Base-by-base conservation (phyloP, 2,329 filamentous ascomycete species). In the Botrytis squamosa region DNA sequence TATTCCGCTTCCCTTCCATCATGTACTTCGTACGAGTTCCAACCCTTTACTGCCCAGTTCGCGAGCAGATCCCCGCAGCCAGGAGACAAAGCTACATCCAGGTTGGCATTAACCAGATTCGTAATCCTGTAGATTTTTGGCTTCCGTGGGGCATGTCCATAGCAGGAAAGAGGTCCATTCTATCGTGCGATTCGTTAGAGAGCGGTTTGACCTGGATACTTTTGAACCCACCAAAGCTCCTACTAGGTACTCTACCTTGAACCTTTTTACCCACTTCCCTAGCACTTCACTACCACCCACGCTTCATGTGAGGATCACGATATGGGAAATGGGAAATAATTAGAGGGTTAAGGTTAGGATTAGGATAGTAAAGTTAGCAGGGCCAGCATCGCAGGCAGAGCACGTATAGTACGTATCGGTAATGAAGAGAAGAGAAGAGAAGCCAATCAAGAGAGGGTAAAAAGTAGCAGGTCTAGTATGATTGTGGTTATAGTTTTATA, bases 201-300 rank as follows among this genome's bases (percentile, higher is more conserved):
- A 64, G 40, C 12, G 40, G 62, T 44, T 67, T 38, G 64, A 66
- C 64, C 25, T 66, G 64, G 44, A 16, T 66, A 18, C 44, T 52
- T 52, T 38, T 52, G 20, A 66, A 52, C 22, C 64, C 64, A 66
- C 64, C 44, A 49, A 38, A 66, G 64, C 64, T 66, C 64, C 25
- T n/a, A 9, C 49, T 16, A n/a, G 25, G 25, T 52, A 52, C 29
- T 29, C 29, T 29, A 29, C 49, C 44, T 20, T 63, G 60, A 38
- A 42, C 38, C 36, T 64, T 64, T 29, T 20, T 40, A 64, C 25
- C 38, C 62, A 64, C 40, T 29, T 42, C 40, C 16, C 25, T 42
- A 57, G 52, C 8, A n/a, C 44, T 52, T 29, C 18, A 52, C 64
- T 6, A n/a, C 33, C 38, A 40, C 46, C 46, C 46, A 55, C 36